phyloP scores from a whole-genome alignment of 2,329 filamentous ascomycete genomes.

The Pseudonectria foliicola region DNA sequence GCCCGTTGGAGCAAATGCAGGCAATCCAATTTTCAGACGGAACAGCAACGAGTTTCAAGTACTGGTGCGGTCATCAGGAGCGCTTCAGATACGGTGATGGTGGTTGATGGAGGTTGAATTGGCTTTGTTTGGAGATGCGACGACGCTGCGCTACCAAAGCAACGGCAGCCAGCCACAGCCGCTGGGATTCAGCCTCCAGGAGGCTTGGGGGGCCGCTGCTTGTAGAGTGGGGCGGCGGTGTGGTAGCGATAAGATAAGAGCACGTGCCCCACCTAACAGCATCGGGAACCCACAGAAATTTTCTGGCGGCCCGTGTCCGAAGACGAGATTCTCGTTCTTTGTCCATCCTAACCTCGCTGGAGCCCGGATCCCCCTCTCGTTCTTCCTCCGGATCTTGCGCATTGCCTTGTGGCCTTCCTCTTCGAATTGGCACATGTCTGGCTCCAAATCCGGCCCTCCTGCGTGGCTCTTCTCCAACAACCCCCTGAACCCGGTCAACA shows the following conservation, averaged over 20 bases:
- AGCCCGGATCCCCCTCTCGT: not conserved
- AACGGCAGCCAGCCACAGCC: too few species aligned
- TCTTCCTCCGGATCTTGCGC: not conserved
- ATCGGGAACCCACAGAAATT: slow-evolving; percentile 18
- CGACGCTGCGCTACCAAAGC: too few species aligned
- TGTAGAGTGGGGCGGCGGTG: too few species aligned
- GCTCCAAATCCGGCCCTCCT: slow-evolving; percentile 25
- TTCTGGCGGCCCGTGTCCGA: slow-evolving; percentile 12
- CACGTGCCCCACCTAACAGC: slow-evolving; percentile 11
- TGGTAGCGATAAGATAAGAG: slow-evolving; percentile 8
- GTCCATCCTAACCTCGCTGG: not conserved
- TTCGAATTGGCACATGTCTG: slow-evolving; percentile 26
- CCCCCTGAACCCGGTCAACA: slow-evolving; percentile 15
- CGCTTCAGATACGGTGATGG: too few species aligned
- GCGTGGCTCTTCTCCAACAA: slow-evolving; percentile 40
- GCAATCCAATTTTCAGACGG: too few species aligned
- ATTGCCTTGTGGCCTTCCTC: not conserved
- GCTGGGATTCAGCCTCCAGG: too few species aligned
- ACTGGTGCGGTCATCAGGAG: too few species aligned
- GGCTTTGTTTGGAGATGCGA: too few species aligned
- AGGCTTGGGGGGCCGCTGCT: too few species aligned
- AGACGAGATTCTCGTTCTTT: slow-evolving; percentile 1
- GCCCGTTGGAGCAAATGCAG: too few species aligned
- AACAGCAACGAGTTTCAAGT: too few species aligned
- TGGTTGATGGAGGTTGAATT: too few species aligned